Evolutionary conservation across 148 eudicot species (phyloP), one percentile per base, ranked within the genome.

Genomic region (Dysphania ambrosioides): DNA sequence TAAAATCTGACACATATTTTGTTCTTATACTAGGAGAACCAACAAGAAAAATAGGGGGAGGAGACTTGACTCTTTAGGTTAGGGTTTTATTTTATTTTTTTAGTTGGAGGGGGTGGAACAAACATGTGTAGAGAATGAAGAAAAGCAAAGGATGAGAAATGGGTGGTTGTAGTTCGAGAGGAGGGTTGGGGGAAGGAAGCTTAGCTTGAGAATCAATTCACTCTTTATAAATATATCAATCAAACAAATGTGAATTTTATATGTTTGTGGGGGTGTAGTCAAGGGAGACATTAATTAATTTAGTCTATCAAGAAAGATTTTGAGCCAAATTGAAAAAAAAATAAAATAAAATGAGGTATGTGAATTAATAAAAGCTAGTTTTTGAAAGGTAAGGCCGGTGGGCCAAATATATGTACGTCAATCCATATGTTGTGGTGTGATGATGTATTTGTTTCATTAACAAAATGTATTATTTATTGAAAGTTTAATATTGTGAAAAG

Each of bases 1-100:
- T 23, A 67, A 80, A 57, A 82, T 85, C 88, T 77, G 84, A 85
- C 82, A 82, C 85, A 82, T 16, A 47, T 56, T 71, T 75, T 84
- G 85, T 78, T 77, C 66, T 75, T 76, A 70, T 73, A 34, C 12
- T 32, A 69, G 60, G 69, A 56, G 66, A 30, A 59, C 15, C 53
- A 47, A 47, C 53, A 47, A 47, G 21, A 47, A 5, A 15, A 47
- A 11, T 15, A 12, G 51, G 51, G 51, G 51, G 15, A 47, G 51
- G 51, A 47, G 51, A 19, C 51, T 47, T 47, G 51, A 47, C 51
- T 47, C 21, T 47, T 47, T 16, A 47, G 51, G 18, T 47, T 47
- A 19, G 51, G 15, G 15, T 47, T 47, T 47, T 15, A 12, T 41
- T 47, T 51, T n/a, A 71, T 53, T 51, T 21, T 34, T 41, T 40